Conservation (phyloP, 164 flowering plant genomes). For the Hamamelis virginiana region DNA sequence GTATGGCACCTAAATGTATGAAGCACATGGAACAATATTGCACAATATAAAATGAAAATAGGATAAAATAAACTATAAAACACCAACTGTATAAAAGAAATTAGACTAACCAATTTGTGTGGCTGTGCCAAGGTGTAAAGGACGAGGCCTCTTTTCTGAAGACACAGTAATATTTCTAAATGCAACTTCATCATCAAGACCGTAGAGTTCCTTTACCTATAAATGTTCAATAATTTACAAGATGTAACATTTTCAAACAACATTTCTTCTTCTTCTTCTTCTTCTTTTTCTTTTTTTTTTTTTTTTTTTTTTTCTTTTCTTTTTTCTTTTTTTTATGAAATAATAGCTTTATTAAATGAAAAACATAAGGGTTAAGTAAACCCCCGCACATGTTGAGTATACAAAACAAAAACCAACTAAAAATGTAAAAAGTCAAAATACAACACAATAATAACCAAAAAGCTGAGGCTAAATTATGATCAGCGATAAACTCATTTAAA, state of each 20-base stretch:
- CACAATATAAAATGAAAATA: not conserved
- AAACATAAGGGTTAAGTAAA: no score
- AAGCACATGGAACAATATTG: slow-evolving; percentile 12
- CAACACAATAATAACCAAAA: not conserved
- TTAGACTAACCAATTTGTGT: slow-evolving; percentile 82
- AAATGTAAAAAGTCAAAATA: no score
- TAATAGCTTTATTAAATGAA: no score
- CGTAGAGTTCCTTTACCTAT: slow-evolving; percentile 92
- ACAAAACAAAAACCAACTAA: no score
- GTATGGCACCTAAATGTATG: slow-evolving; percentile 69
- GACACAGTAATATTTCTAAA: slow-evolving; percentile 81
- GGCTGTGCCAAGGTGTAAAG: slow-evolving; percentile 89
- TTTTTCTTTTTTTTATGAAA: no score
- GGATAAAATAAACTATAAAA: not conserved
- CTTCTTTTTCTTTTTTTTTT: no score
- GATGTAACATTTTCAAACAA: not conserved
- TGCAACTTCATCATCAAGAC: slow-evolving; percentile 66
- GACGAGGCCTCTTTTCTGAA: slow-evolving; percentile 81
- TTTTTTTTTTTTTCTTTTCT: no score
- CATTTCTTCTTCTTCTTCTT: no score
- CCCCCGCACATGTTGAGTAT: no score
- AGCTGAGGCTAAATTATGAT: not conserved
- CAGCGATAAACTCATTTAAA: not conserved
- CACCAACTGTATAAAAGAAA: slow-evolving; percentile 1
- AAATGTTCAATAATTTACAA: slow-evolving; percentile 8